These are phyloP conservation scores for Staphylotrichum longicolle DNA, from an alignment of 495 filamentous ascomycete genomes.

Conservation along the genomic window DNA sequence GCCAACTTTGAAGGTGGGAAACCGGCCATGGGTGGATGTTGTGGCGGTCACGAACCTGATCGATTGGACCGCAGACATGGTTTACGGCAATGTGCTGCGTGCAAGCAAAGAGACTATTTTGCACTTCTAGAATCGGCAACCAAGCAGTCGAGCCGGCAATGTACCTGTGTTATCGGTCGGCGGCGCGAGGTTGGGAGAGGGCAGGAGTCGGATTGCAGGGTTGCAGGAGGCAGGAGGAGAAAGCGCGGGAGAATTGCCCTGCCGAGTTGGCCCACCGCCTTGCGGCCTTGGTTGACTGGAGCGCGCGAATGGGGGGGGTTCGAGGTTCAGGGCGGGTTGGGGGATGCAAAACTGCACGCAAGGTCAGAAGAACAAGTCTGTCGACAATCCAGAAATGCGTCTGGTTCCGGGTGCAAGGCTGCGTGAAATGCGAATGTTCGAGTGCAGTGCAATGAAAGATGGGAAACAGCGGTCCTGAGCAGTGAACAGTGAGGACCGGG, in stretches of 20 bases:
- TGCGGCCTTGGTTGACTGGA: constrained; percentile 7
- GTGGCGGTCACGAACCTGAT: constrained; percentile 47
- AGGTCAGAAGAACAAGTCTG: constrained; percentile 40
- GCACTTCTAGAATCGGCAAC: constrained; percentile 14
- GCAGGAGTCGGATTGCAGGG: constrained; percentile 15
- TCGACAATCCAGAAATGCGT: constrained; percentile 33
- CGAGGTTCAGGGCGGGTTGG: constrained; percentile 13
- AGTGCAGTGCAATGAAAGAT: constrained; percentile 21
- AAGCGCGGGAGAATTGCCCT: constrained; percentile 20
- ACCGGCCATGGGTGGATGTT: constrained; percentile 19
- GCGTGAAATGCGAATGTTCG: constrained; percentile 26
- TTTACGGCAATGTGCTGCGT: constrained; percentile 14
- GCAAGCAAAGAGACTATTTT: constrained; percentile 1
- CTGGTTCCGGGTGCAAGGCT: constrained; percentile 39
- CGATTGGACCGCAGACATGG: constrained; percentile 54
- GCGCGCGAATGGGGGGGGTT: background rate
- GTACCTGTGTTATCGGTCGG: constrained; percentile 22
- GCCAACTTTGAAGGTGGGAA: constrained; percentile 14
- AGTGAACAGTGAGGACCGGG: constrained; percentile 19
- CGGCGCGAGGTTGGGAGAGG: constrained; percentile 16
- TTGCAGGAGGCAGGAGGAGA: constrained; percentile 19
- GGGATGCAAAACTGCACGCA: constrained; percentile 36
- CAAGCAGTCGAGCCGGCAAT: constrained; percentile 20
- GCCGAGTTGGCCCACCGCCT: constrained; percentile 21
- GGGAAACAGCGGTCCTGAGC: constrained; percentile 23